Evolutionary conservation across 2,329 filamentous ascomycete species (phyloP), one percentile per base, ranked within the genome.

Genomic region (Pestalotiopsis sp.): DNA sequence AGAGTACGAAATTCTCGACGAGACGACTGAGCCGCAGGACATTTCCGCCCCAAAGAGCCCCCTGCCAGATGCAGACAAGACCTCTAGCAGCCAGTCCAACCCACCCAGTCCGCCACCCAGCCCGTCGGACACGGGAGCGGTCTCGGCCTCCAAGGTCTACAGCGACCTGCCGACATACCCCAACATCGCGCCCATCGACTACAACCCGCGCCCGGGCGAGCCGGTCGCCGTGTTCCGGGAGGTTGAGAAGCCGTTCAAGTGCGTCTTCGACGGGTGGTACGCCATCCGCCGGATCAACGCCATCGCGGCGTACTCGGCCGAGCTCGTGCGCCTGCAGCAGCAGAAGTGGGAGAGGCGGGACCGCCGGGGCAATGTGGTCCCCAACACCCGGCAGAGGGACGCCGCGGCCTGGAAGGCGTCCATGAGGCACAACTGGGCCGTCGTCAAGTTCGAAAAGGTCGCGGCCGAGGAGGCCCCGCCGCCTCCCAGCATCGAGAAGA

Each of bases 241-340:
- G 59, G 61, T 48, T 10, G 10, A 22, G 3, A 13, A 40, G 5
- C n/a, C 6, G 30, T 35, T 6, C 4, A 44, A 5, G 5, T 76
- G 75, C 58, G 59, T 55, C 3, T 77, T 77, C 69, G 66, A 20
- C 17, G 75, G 75, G 30, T 77, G 75, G 75, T 73, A 71, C 69
- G 66, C 44, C 35, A 63, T 76, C 22, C 35, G 65, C 10, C 72
- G 69, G 13, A 60, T 77, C 67, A 72, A 70, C 58, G 20, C 76
- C 22, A 66, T 77, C 0, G 72, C 74, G 0, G 74, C 75, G 6
- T 61, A 63, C 3, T 74, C 74, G 3, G 67, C 67, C 5, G 72
- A 75, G 69, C 73, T 77, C 17, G 66, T 71, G 7, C 69, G 70
- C 57, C 74, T 76, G 75, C 70, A 71, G 38, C 67, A 70, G 38